Base-by-base conservation (phyloP, 352 stramenopile species). In the Phytopythium litorale region DNA sequence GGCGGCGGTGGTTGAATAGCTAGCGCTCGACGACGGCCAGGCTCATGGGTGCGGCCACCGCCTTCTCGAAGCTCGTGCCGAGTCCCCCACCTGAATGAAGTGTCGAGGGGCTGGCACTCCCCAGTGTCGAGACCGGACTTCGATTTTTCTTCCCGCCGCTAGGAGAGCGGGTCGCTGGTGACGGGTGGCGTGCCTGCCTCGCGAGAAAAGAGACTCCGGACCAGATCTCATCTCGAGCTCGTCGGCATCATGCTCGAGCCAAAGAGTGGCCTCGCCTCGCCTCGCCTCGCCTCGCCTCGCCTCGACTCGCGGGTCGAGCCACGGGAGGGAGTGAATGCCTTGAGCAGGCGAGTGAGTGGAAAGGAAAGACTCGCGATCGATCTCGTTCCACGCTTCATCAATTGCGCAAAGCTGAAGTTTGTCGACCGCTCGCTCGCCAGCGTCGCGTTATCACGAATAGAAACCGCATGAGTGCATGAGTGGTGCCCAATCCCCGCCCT, bases 81-180 rank as follows among this genome's bases (percentile, higher is more conserved):
- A 40, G 35, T 40, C 35, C 15, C 43, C 28, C 43, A 42, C 11
- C 35, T 42, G 35, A 15, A 40, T 42, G 35, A 15, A 40, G 35
- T 40, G 35, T 40, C 35, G 35, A 40, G 15, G 35, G 9, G 35
- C 12, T 40, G 1, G 35, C 28, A 35, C 52, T 9, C 30, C 19
- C 7, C 12, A 30, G 51, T 45, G 51, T 57, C 51, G 51, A 57
- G 16, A 13, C 53, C n/a, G n/a, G n/a, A 3, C 35, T 58, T 58
- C 35, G 35, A 49, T 49, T 37, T 58, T 58, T 49, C 53, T 58
- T 58, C 53, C 53, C 53, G 28, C 35, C 21, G n/a, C 52, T 19
- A 18, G n/a, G 49, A 18, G 45, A 28, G 19, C 19, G 19, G 19
- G 19, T 18, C 8, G 45, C 19, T 28, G 11, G 12, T 43, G 12